Evolutionary conservation across 192 early-diverging fungal species (phyloP).

Genomic region (Entophlyctis luteolus): DNA sequence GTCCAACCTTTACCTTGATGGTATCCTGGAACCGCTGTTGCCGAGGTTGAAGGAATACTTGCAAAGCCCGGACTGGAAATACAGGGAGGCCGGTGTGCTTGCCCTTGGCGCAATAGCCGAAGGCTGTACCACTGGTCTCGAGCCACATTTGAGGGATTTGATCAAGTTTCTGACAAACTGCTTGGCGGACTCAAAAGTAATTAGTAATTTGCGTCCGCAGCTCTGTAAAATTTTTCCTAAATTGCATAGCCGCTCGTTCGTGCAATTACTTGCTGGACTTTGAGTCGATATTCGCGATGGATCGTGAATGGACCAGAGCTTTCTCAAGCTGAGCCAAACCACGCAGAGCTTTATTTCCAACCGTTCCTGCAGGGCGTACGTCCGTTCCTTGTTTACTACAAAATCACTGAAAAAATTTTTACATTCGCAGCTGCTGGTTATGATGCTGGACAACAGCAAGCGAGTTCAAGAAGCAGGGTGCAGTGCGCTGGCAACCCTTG

Average conservation of each 20-base stretch:
- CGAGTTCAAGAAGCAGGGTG: conserved; percentile 97
- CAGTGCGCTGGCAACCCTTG: conserved; percentile 89
- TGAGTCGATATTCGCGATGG: conserved; percentile 90
- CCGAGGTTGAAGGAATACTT: conserved; percentile 84
- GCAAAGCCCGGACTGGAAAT: conserved; percentile 80
- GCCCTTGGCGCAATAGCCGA: conserved; percentile 97
- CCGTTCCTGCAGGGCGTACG: conserved; percentile 71
- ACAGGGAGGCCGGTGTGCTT: conserved; percentile 91
- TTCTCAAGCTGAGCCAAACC: conserved; percentile 43
- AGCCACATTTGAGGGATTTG: conserved; percentile 80
- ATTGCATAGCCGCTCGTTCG: conserved; percentile 92
- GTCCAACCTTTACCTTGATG: conserved; percentile 81
- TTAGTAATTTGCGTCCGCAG: too few species aligned
- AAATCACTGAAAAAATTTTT: background rate
- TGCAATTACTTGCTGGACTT: conserved; percentile 98
- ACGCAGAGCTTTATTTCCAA: conserved; percentile 70
- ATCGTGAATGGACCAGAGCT: conserved; percentile 34
- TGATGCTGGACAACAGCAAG: conserved; percentile 93
- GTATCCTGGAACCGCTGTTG: conserved; percentile 77
- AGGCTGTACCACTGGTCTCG: conserved; percentile 86
- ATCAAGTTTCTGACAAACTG: conserved; percentile 80
- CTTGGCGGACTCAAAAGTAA: conserved; percentile 64
- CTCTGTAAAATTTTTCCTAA: too few species aligned
- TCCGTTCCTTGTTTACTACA: conserved; percentile 33
- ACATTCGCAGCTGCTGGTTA: conserved; percentile 49